Evolutionary conservation across 2,329 filamentous ascomycete genomes (phyloP), one percentile per base, ranked within the genome.

Genomic region (Ambrosiella xylebori): DNA sequence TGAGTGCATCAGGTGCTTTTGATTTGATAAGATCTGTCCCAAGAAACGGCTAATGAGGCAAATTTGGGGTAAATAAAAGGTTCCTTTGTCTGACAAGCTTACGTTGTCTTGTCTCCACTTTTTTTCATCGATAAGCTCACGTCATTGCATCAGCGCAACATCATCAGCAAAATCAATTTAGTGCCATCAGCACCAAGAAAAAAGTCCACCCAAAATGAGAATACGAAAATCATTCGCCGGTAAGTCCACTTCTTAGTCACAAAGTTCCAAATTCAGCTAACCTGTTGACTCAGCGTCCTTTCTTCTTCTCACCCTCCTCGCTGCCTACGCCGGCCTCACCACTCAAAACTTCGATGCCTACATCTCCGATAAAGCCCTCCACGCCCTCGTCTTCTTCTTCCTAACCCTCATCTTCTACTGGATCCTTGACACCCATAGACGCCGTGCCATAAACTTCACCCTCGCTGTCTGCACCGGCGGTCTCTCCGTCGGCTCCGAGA

Each of bases 361-460:
- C 65, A 78, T 91, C 68, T 89, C 94, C 74, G 90, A 96, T 77
- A 97, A 98, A 71, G 74, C 86, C 66, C 78, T 97, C 36, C 93
- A 97, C 71, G 77, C 86, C 65, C 62, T 89, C 60, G 90, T 86
- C 65, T 97, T 98, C 75, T 95, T 97, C 76, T 68, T 88, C 63
- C 78, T 98, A 57, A 95, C 91, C 13, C 71, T 86, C 63, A 73
- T 79, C 64, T 97, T 97, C 77, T 98, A 98, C 80, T 98, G 93
- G 89, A 86, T 96, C 67, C 73, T 96, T 65, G 93, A 98, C 69
- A 94, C 89, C 56, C 85, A 83, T 62, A 86, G 93, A 62, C 84
- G 91, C 56, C 86, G 91, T 64, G 85, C 82, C 17, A 74, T 95
- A 54, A 85, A 98, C 70, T 73, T 95, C 63, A 95, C 90, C 12